Conservation (phyloP, 2,329 filamentous ascomycete genomes). For the Huntiella decipiens region DNA sequence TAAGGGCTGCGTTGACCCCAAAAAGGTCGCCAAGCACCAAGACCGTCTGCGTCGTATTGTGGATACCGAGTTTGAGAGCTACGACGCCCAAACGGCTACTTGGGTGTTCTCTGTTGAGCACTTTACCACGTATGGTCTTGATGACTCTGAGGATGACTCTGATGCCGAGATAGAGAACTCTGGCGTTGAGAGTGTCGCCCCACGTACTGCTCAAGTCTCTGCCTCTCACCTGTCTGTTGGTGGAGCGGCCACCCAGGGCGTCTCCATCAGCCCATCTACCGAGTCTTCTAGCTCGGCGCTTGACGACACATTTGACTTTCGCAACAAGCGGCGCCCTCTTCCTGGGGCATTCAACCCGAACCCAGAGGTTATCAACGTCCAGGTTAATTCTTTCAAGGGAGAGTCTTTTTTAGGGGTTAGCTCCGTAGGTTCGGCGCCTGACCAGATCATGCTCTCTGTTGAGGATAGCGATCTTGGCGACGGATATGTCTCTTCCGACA, state of each 20-base stretch:
- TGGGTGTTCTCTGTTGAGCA: conserved; percentile 93
- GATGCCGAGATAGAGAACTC: conserved; percentile 21
- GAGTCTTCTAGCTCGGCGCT: conserved; percentile 14
- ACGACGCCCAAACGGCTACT: conserved; percentile 58
- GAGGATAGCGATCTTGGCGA: conserved; percentile 47
- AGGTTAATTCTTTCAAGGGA: conserved; percentile 15
- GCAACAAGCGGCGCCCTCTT: conserved; percentile 30
- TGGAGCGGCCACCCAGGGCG: background rate
- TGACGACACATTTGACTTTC: conserved; percentile 41
- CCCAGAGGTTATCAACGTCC: background rate
- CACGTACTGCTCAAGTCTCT: background rate
- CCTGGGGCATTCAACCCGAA: conserved; percentile 55
- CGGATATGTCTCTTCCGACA: conserved; percentile 57
- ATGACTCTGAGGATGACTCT: conserved; percentile 52
- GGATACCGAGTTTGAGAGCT: conserved; percentile 66
- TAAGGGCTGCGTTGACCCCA: conserved; percentile 33
- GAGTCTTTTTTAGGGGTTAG: conserved; percentile 86
- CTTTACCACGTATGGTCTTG: conserved; percentile 86
- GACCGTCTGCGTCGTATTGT: conserved; percentile 59
- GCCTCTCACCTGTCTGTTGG: background rate
- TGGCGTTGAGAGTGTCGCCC: background rate
- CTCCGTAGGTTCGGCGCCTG: conserved; percentile 64
- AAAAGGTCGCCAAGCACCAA: conserved; percentile 62
- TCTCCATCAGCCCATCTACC: conserved; percentile 8
- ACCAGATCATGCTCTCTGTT: conserved; percentile 37